These are phyloP conservation scores for Blastobotrys persicus DNA, from an alignment of 1,139 yeast species.

Conservation along the genomic window DNA sequence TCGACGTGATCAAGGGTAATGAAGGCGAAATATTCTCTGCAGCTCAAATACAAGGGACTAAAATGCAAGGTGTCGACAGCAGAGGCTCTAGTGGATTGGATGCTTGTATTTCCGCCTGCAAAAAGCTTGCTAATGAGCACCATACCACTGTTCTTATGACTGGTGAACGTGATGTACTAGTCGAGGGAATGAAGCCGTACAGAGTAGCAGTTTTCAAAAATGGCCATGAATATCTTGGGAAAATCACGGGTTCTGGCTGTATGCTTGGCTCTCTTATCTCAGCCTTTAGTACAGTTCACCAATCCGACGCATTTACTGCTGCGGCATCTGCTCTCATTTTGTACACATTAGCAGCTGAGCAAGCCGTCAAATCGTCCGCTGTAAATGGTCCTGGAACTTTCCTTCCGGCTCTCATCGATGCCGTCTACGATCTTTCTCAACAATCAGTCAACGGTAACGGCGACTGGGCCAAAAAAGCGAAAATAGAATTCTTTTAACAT, in stretches of 20 bases:
- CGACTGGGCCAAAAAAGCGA: conserved; percentile 22
- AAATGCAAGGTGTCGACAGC: conserved; percentile 59
- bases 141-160: conserved; percentile 72
- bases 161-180: conserved; percentile 51
- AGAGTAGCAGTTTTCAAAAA: conserved; percentile 46
- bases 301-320: conserved; percentile 39
- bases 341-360: conserved; percentile 64
- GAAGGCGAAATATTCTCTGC: conserved; percentile 70
- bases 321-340: conserved; percentile 57
- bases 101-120: conserved; percentile 37
- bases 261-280: conserved; percentile 75
- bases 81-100: conserved; percentile 39
- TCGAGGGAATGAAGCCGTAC: conserved; percentile 41
- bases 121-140: conserved; percentile 52
- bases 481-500: conserved; percentile 13
- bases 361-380: conserved; percentile 42
- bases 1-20: conserved; percentile 80
- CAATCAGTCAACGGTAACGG: conserved; percentile 19
- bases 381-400: conserved; percentile 52
- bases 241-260: conserved; percentile 89
- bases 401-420: conserved; percentile 47
- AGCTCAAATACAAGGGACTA: conserved; percentile 38
- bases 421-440: conserved; percentile 35
- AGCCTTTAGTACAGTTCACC: conserved; percentile 44
- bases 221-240: conserved; percentile 66